phyloP scores from a whole-genome alignment of 2,329 filamentous ascomycete genomes.

The Pseudogymnoascus sp. region DNA sequence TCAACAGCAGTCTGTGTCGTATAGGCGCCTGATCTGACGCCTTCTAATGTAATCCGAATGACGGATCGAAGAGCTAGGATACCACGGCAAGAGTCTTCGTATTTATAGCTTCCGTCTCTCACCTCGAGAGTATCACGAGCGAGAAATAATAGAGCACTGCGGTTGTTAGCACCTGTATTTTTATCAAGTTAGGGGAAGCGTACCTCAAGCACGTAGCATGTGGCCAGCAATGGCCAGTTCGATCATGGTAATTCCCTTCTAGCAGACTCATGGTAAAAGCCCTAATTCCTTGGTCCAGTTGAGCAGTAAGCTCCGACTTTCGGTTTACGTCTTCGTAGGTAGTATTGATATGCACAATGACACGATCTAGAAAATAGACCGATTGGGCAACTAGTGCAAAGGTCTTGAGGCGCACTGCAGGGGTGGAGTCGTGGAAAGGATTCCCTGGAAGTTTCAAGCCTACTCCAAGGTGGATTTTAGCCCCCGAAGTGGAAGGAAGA shows the following conservation, averaged over 20 bases:
- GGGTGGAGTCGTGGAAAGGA: background rate
- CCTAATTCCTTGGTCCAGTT: background rate
- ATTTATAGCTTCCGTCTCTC: constrained; percentile 3
- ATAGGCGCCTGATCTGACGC: background rate
- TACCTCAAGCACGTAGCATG: constrained; percentile 4
- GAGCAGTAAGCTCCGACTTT: background rate
- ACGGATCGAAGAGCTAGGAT: background rate
- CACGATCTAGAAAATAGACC: background rate
- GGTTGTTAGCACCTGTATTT: background rate
- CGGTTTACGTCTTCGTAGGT: background rate
- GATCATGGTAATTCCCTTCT: background rate
- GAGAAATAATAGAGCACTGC: background rate
- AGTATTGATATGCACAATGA: constrained; percentile 1
- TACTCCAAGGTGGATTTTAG: background rate
- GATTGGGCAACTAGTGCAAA: constrained; percentile 1
- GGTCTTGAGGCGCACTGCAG: background rate
- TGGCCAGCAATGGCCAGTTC: constrained; percentile 4
- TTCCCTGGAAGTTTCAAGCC: constrained; percentile 4
- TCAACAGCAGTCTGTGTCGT: background rate
- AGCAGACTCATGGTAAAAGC: background rate
- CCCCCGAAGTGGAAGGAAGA: background rate
- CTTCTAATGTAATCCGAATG: background rate
- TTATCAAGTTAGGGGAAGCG: too few species aligned
- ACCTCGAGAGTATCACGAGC: background rate
- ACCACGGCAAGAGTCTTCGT: constrained; percentile 2